A percentile compares a stretch with the other conserved stretches of the same genome.
These are phyloP conservation scores for Pyrenula aspistea DNA, from an alignment of 495 filamentous ascomycete species.

Conservation along the genomic window DNA sequence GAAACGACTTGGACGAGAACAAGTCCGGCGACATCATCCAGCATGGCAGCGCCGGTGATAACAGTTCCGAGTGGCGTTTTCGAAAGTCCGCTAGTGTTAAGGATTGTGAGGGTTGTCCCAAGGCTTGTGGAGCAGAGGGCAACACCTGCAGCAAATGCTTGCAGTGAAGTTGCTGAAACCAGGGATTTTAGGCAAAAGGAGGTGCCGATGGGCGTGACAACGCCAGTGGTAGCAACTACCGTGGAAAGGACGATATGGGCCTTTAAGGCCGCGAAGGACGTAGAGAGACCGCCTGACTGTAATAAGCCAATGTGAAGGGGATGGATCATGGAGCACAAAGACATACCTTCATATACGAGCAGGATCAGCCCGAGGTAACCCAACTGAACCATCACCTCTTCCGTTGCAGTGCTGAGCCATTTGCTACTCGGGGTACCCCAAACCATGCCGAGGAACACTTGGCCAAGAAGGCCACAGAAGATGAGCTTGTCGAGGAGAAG, in stretches of 20 bases:
- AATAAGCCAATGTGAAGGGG: not conserved
- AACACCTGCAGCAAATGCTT: conserved; percentile 65
- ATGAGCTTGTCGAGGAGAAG: conserved; percentile 45
- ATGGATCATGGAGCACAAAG: not conserved
- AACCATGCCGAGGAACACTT: conserved; percentile 59
- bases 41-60: conserved; percentile 60
- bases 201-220: conserved; percentile 52
- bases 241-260: conserved; percentile 50
- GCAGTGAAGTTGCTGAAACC: conserved; percentile 33
- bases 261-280: conserved; percentile 43
- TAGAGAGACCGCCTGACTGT: conserved; percentile 40
- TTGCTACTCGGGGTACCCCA: conserved; percentile 53
- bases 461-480: conserved; percentile 63
- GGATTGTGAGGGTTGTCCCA: conserved; percentile 68
- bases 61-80: conserved; percentile 57
- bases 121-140: conserved; percentile 66
- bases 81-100: conserved; percentile 42
- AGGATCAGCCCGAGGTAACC: conserved; percentile 68
- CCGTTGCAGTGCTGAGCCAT: conserved; percentile 32
- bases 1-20: conserved; percentile 62
- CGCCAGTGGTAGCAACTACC: conserved; percentile 50
- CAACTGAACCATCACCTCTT: conserved; percentile 49
- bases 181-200: conserved; percentile 46
- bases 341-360: conserved; percentile 54
- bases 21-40: conserved; percentile 73